Conservation (phyloP, 257 asterid genomes). For the Solanum pennellii region DNA sequence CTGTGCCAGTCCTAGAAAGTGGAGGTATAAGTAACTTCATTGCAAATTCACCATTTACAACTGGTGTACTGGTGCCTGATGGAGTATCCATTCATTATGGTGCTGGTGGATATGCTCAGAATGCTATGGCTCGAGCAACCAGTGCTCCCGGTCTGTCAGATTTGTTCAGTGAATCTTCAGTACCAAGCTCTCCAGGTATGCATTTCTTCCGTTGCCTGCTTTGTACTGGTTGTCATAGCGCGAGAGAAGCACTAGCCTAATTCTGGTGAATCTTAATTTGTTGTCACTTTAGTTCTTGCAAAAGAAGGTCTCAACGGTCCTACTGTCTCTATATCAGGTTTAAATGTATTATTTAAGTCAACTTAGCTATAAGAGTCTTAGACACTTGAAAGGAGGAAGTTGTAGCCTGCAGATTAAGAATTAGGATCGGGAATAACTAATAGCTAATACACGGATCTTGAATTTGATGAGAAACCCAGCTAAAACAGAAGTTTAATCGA, state of each 20-base stretch:
- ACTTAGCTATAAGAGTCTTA: neutral
- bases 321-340: neutral
- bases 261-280: neutral
- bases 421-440: neutral
- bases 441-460: neutral
- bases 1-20: conserved; percentile 17
- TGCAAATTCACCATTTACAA: conserved; percentile 27
- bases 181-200: conserved; percentile 24
- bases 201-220: neutral
- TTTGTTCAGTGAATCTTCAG: conserved; percentile 12
- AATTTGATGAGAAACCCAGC: too few relatives aligned
- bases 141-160: conserved; percentile 21
- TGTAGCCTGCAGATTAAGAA: neutral
- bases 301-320: neutral
- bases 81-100: conserved; percentile 27
- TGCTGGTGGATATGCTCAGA: conserved; percentile 3
- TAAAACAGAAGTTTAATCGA: too few relatives aligned
- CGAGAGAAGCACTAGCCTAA: neutral
- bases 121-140: conserved; percentile 8
- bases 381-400: neutral
- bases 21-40: conserved; percentile 15
- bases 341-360: neutral
- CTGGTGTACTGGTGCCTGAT: conserved; percentile 39
- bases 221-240: neutral
- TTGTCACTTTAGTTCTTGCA: neutral